Evolutionary conservation across 257 asterid genomes (phyloP).

Genomic region (Dorcoceras hygrometricum): DNA sequence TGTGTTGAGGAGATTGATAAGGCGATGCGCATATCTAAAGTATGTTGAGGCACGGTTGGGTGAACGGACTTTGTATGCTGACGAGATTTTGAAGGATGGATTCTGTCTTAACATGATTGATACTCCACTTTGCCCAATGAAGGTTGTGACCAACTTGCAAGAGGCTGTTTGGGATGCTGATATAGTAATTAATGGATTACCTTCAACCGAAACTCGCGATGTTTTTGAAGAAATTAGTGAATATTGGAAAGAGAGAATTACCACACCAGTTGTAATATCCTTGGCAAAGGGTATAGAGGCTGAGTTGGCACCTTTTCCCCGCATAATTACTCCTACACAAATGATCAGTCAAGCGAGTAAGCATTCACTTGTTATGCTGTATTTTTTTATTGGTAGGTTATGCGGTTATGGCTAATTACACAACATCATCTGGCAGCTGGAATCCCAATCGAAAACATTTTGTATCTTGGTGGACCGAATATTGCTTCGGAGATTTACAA

Average conservation of each 20-base stretch:
- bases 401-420: conserved; percentile 11
- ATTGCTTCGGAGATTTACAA: conserved; percentile 90
- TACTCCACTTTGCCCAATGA: conserved; percentile 85
- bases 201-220: conserved; percentile 80
- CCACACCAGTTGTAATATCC: conserved; percentile 64
- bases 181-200: conserved; percentile 79
- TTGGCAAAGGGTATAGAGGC: conserved; percentile 93
- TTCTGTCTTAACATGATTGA: conserved; percentile 89
- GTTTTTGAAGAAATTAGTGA: conserved; percentile 72
- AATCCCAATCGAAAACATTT: conserved; percentile 66
- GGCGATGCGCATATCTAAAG: conserved; percentile 82
- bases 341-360: conserved; percentile 82
- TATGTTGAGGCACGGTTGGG: conserved; percentile 90
- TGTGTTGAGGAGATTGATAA: conserved; percentile 72
- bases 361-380: conserved; percentile 9
- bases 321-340: conserved; percentile 82
- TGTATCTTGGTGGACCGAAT: conserved; percentile 88
- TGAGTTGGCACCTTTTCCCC: conserved; percentile 67
- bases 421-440: conserved; percentile 49
- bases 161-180: conserved; percentile 98
- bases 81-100: conserved; percentile 82
- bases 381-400: background rate
- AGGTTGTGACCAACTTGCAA: conserved; percentile 88
- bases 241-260: conserved; percentile 85
- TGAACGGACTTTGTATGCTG: conserved; percentile 75